Conservation (phyloP, 2,329 filamentous ascomycete genomes). For the Clonostachys rosea region DNA sequence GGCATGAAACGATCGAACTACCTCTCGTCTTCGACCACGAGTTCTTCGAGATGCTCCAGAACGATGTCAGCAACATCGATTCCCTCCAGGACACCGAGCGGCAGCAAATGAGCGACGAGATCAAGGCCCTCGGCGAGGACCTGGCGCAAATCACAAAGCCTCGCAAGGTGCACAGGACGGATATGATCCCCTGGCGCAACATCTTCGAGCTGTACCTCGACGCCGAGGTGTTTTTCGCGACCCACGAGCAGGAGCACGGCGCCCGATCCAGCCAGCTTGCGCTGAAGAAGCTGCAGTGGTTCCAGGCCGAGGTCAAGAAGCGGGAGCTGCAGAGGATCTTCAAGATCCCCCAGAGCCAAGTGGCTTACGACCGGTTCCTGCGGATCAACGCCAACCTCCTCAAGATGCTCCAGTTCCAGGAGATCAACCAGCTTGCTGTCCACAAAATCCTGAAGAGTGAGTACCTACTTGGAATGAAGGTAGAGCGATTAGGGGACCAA, state of each 20-base stretch:
- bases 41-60: slow-evolving; percentile 74
- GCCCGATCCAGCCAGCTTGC: slow-evolving; percentile 62
- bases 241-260: slow-evolving; percentile 66
- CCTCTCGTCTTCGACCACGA: slow-evolving; percentile 72
- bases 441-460: slow-evolving; percentile 81
- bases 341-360: slow-evolving; percentile 59
- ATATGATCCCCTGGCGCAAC: slow-evolving; percentile 72
- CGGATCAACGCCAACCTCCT: slow-evolving; percentile 71
- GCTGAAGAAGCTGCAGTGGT: slow-evolving; percentile 64
- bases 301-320: slow-evolving; percentile 62
- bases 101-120: slow-evolving; percentile 55
- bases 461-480: slow-evolving; percentile 13
- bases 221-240: slow-evolving; percentile 77
- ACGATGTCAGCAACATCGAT: slow-evolving; percentile 66
- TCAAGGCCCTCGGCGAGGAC: slow-evolving; percentile 58
- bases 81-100: slow-evolving; percentile 64
- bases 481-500: no score
- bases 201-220: slow-evolving; percentile 81
- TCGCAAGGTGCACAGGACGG: slow-evolving; percentile 54
- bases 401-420: slow-evolving; percentile 77
- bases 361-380: slow-evolving; percentile 65
- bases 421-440: slow-evolving; percentile 75
- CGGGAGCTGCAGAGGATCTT: slow-evolving; percentile 56
- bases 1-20: slow-evolving; percentile 55
- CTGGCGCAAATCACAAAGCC: slow-evolving; percentile 63